Evolutionary conservation across 2,329 filamentous ascomycete genomes (phyloP), one percentile per base, ranked within the genome.

Genomic region (Trichoderma brevicompactum): DNA sequence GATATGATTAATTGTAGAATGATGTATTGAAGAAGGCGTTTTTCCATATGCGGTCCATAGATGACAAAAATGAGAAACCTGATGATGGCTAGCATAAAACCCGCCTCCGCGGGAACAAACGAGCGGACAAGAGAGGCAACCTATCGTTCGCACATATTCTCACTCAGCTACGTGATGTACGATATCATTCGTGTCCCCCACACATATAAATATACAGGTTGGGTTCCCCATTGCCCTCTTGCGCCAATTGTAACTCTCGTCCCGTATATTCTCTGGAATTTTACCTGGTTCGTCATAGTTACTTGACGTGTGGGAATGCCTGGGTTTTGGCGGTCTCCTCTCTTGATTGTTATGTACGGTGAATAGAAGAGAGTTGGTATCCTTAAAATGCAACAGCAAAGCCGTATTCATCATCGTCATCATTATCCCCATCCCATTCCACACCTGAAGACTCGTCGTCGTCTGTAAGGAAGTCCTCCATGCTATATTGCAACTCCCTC

Each of bases 401-500:
- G 46, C 74, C 72, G 38, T 78, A 81, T 38, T 82, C 81, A 65
- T 84, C 81, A 65, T 84, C 81, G 65, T 84, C 82, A 41, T 81
- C 77, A 55, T 81, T 77, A 55, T 86, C 84, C 5, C 85, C 86
- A 56, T 87, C 82, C 85, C 83, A 86, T 36, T 86, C 84, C 76
- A 85, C 84, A 43, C 86, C 82, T 41, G 86, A 83, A 65, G 85
- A 82, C 3, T 81, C 82, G 3, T 80, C 77, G 76, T 90, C 76
- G 13, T 64, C 65, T 13, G 65, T 15, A 7, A 91, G 75, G 70
- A 94, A 94, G 73, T 94, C 90, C 1, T 84, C 86, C 80, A 92
- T 91, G 23, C 83, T 83, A 68, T 84, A 91, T 67, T 89, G 87
- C 28, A 84, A 79, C 77, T 92, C 91, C 2, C 83, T 82, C 5